Percentiles rank a stretch among this genome's conserved stretches.
These are phyloP conservation scores for Kokia cookei DNA, from an alignment of 441 rosid species.

Conservation along the genomic window DNA sequence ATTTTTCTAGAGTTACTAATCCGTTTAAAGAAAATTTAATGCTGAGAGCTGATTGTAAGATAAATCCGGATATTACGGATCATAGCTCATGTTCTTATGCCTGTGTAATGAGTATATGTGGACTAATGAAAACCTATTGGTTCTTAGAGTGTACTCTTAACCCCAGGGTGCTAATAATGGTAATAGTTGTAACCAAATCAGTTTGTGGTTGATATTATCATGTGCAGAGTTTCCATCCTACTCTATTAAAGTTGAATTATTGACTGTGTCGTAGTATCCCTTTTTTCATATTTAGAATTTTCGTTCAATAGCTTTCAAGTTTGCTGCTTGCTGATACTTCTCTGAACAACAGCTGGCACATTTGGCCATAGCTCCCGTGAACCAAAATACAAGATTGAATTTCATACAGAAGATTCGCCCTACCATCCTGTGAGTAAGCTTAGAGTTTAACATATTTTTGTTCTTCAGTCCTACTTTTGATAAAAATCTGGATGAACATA, in stretches of 20 bases:
- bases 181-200: not conserved
- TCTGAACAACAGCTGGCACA: conserved; percentile 46
- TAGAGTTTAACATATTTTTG: not conserved
- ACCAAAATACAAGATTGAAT: conserved; percentile 73
- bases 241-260: not conserved
- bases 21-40: not conserved
- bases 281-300: not conserved
- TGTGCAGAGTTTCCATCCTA: not conserved
- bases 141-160: not conserved
- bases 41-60: not conserved
- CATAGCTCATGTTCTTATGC: not conserved
- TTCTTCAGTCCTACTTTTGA: not conserved
- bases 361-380: conserved; percentile 68
- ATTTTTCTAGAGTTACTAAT: not conserved
- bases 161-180: not conserved
- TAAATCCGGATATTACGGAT: not conserved
- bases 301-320: not conserved
- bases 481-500: not conserved
- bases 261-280: not conserved
- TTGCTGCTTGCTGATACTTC: not conserved
- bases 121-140: not conserved
- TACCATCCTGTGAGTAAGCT: conserved; percentile 64
- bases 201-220: not conserved
- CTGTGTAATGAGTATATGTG: not conserved
- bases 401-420: conserved; percentile 59